Evolutionary conservation across 1,284 basidiomycete genomes (phyloP).

Genomic region (Trametes versicolor): DNA sequence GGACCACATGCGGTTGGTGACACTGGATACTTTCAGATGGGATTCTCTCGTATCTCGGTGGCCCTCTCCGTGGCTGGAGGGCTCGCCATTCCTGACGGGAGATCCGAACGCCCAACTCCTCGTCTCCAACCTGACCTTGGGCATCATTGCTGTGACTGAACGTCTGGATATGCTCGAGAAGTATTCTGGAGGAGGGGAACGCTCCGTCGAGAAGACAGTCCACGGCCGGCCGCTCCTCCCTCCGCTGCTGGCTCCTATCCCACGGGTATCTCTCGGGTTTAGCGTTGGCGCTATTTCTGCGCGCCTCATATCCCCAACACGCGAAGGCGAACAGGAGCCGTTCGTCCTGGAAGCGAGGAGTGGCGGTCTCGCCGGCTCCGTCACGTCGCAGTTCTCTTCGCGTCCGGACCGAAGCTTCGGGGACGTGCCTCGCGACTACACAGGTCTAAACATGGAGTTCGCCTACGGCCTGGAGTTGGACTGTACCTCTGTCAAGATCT

Average conservation of each 20-base stretch:
- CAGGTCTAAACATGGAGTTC: conserved; percentile 40
- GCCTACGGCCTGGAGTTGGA: conserved; percentile 33
- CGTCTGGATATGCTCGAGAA: conserved; percentile 60
- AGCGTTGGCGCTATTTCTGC: conserved; percentile 58
- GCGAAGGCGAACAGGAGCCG: conserved; percentile 49
- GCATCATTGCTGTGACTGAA: conserved; percentile 59
- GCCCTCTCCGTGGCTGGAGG: conserved; percentile 62
- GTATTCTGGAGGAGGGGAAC: conserved; percentile 41
- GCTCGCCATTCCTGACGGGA: conserved; percentile 60
- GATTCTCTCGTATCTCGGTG: conserved; percentile 64
- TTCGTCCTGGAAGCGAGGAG: conserved; percentile 57
- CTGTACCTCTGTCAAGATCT: conserved; percentile 40
- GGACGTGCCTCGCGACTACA: conserved; percentile 35
- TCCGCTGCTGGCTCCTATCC: conserved; percentile 54
- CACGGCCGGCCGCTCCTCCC: conserved; percentile 40
- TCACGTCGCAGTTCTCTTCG: conserved; percentile 37
- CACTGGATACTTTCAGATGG: conserved; percentile 53
- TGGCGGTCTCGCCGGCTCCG: conserved; percentile 36
- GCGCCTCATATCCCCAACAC: conserved; percentile 56
- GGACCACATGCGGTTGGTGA: conserved; percentile 54
- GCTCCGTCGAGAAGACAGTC: conserved; percentile 35
- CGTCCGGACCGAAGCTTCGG: conserved; percentile 36
- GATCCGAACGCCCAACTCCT: conserved; percentile 70
- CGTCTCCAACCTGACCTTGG: conserved; percentile 58
- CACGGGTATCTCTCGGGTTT: conserved; percentile 59